Conservation (phyloP, 352 stramenopile genomes). For the Pythium aquatile region DNA sequence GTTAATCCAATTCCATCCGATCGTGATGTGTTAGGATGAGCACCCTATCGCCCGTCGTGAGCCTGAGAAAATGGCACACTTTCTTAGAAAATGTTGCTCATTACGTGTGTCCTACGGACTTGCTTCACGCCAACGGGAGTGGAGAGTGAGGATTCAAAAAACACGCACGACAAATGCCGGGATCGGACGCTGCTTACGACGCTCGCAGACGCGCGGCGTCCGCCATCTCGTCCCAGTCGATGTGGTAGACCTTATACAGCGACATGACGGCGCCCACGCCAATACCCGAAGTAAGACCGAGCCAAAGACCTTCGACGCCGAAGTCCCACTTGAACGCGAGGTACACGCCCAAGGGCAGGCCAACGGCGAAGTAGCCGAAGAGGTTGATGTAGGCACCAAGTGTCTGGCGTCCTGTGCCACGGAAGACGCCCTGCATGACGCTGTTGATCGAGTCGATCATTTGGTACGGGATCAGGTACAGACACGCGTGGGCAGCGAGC, state of each 20-base stretch:
- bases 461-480: conserved; percentile 69
- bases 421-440: conserved; percentile 76
- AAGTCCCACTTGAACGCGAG: conserved; percentile 57
- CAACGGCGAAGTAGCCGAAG: conserved; percentile 70
- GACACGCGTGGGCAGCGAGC: conserved; percentile 36
- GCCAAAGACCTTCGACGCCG: conserved; percentile 72
- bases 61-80: no score
- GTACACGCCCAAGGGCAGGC: conserved; percentile 54
- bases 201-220: conserved; percentile 50
- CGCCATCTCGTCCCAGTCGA: conserved; percentile 55
- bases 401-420: conserved; percentile 54
- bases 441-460: conserved; percentile 68
- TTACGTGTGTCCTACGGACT: no score
- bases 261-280: conserved; percentile 46
- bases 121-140: no score
- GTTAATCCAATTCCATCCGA: no score
- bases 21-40: no score
- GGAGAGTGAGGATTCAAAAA: not conserved
- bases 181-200: conserved; percentile 21
- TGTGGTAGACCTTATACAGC: conserved; percentile 56
- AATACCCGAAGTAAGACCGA: conserved; percentile 60
- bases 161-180: not conserved
- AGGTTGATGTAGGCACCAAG: conserved; percentile 63
- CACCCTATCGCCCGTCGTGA: no score
- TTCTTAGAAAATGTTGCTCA: no score